A percentile compares a stretch with the other conserved stretches of the same genome.
Evolutionary conservation across 1,284 basidiomycete genomes (phyloP).

Genomic region (Retiboletus flavoniger): DNA sequence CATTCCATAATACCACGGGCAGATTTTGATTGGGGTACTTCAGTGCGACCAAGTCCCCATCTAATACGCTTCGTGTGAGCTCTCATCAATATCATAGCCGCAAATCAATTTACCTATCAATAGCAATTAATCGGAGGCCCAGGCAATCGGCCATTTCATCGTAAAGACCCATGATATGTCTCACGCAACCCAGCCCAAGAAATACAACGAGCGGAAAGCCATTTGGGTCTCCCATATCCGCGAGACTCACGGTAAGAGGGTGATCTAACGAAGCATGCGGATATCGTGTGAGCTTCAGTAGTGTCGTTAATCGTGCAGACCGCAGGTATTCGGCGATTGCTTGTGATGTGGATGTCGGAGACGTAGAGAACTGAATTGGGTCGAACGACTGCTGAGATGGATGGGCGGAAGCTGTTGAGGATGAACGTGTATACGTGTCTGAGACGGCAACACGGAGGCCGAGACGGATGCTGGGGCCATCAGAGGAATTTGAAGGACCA

Average conservation of each 20-base stretch:
- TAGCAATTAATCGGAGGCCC: slow-evolving; percentile 86
- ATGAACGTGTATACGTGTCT: slow-evolving; percentile 27
- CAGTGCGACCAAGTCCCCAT: slow-evolving; percentile 92
- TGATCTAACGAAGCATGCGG: slow-evolving; percentile 74
- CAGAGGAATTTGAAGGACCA: slow-evolving; percentile 30
- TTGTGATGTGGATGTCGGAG: slow-evolving; percentile 56
- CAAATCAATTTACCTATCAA: slow-evolving; percentile 69
- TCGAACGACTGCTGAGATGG: slow-evolving; percentile 48
- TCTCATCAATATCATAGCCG: slow-evolving; percentile 4
- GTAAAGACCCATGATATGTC: slow-evolving; percentile 92
- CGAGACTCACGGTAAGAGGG: slow-evolving; percentile 84
- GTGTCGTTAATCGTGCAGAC: slow-evolving; percentile 79
- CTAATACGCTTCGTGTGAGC: slow-evolving; percentile 38
- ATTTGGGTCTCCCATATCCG: slow-evolving; percentile 81
- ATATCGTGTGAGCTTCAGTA: slow-evolving; percentile 74
- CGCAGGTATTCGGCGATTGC: slow-evolving; percentile 81
- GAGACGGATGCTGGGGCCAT: slow-evolving; percentile 26
- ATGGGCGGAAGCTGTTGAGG: slow-evolving; percentile 46
- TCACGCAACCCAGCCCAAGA: slow-evolving; percentile 89
- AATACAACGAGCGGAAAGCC: slow-evolving; percentile 90
- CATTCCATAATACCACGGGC: slow-evolving; percentile 86
- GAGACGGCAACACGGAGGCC: slow-evolving; percentile 17
- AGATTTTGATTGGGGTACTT: slow-evolving; percentile 63
- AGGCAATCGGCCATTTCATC: slow-evolving; percentile 93
- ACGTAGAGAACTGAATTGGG: slow-evolving; percentile 40